phyloP scores from a whole-genome alignment of 23 red algal species.

The Gracilariopsis chorda region DNA sequence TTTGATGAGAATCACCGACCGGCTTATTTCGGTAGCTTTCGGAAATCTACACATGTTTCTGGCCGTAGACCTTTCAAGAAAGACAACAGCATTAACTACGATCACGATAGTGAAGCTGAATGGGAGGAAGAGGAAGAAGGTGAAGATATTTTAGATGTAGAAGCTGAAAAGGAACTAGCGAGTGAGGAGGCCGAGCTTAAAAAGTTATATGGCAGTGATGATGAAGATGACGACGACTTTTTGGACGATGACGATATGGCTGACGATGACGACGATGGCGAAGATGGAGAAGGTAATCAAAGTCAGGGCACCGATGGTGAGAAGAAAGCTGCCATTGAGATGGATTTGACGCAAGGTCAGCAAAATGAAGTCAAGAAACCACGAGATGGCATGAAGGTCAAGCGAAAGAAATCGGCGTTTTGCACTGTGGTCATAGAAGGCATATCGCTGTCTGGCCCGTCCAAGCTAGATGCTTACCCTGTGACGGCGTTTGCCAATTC shows the following conservation, averaged over 20 bases:
- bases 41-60: background rate
- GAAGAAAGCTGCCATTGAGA: background rate
- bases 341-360: background rate
- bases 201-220: constrained; percentile 62
- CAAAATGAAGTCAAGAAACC: background rate
- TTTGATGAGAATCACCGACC: constrained; percentile 60
- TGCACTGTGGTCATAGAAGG: constrained; percentile 24
- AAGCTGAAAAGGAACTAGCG: constrained; percentile 41
- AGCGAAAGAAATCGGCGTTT: background rate
- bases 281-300: background rate
- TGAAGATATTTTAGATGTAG: constrained; percentile 45
- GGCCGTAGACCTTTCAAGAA: constrained; percentile 28
- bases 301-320: background rate
- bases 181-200: constrained; percentile 48
- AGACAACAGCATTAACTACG: constrained; percentile 25
- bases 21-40: constrained; percentile 33
- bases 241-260: constrained; percentile 32
- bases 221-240: constrained; percentile 52
- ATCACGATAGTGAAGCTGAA: constrained; percentile 52
- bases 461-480: constrained; percentile 20
- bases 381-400: background rate
- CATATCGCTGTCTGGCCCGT: background rate
- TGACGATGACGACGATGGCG: constrained; percentile 36
- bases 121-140: constrained; percentile 65
- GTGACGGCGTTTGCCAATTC: constrained; percentile 16